Conservation (phyloP, 163 green algal species). For the Chloromonas sp. region DNA sequence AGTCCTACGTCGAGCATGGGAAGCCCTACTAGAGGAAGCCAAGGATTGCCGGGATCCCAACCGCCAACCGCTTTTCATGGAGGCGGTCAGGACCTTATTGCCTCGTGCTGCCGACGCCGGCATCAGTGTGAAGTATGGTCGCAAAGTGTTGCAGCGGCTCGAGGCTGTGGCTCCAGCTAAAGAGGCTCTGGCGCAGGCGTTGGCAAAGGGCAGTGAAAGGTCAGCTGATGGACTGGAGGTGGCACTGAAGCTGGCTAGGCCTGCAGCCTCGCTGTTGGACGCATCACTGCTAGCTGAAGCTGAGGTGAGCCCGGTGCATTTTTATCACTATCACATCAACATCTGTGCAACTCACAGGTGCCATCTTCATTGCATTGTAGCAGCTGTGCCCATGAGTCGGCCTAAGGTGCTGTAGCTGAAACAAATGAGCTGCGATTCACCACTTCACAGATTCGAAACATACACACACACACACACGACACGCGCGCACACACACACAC, state of each 20-base stretch:
- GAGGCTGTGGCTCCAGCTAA: constrained; percentile 21
- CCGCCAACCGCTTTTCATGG: not conserved
- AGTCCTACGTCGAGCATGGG: not conserved
- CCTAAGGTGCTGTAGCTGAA: not conserved
- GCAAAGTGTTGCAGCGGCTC: constrained; percentile 38
- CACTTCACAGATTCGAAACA: no score
- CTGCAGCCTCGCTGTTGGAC: constrained; percentile 19
- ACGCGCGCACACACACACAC: not conserved
- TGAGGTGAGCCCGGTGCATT: not conserved
- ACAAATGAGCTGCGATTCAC: not conserved
- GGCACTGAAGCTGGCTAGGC: constrained; percentile 15
- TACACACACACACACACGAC: not conserved
- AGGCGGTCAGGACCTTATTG: not conserved
- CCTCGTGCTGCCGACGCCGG: not conserved
- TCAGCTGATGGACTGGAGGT: constrained; percentile 12
- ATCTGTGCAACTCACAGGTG: no score
- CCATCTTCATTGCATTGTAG: no score
- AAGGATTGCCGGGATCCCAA: not conserved
- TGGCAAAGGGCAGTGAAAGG: not conserved
- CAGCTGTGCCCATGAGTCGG: not conserved
- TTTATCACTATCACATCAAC: no score
- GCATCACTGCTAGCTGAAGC: constrained; percentile 15
- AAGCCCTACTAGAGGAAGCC: not conserved
- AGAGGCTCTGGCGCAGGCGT: constrained; percentile 15
- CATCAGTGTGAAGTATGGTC: constrained; percentile 38